A percentile compares a stretch with the other conserved stretches of the same genome.
Conservation (phyloP, 345 rosid species). For the Hibiscus trionum region DNA sequence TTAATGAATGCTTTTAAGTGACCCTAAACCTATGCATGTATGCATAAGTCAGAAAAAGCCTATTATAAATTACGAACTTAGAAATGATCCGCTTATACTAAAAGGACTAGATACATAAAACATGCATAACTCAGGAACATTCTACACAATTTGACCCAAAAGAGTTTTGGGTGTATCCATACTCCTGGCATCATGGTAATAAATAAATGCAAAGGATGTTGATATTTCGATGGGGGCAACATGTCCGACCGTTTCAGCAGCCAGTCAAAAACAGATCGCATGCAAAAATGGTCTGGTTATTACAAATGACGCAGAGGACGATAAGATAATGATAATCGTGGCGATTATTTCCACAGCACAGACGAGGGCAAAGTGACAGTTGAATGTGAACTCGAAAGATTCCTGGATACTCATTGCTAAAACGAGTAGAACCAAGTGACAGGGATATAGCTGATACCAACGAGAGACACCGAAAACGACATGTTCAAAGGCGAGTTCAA, state of each 20-base stretch:
- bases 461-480: background rate
- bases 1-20: too few species aligned
- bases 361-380: background rate
- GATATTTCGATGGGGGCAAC: constrained; percentile 20
- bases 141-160: too few species aligned
- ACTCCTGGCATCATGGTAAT: background rate
- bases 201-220: background rate
- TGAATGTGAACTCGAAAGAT: background rate
- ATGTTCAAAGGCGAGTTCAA: background rate
- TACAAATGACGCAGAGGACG: background rate
- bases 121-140: too few species aligned
- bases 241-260: constrained; percentile 3
- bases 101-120: too few species aligned
- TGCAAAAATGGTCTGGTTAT: background rate
- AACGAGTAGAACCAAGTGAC: background rate
- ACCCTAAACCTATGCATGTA: too few species aligned
- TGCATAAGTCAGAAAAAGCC: too few species aligned
- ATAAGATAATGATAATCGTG: background rate
- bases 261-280: background rate
- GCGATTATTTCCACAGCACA: background rate
- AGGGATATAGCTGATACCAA: background rate
- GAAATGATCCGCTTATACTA: too few species aligned
- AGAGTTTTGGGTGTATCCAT: background rate
- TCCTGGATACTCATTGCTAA: background rate
- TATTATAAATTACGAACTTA: too few species aligned